Base-by-base conservation (phyloP, 2,329 filamentous ascomycete species). In the Atkinsonella hypoxylon region DNA sequence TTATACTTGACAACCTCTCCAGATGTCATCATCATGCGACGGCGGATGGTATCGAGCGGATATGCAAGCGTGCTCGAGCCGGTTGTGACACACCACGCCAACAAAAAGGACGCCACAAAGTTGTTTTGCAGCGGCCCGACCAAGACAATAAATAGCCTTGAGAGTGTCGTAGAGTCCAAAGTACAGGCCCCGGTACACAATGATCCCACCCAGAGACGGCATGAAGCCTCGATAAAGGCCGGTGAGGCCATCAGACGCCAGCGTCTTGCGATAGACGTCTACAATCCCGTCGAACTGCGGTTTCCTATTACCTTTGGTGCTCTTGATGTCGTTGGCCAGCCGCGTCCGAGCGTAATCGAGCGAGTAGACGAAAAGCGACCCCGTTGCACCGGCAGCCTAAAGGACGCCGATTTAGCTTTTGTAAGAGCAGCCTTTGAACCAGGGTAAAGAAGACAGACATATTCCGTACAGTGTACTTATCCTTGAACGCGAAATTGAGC, bases 141-240 rank as follows among this genome's bases (percentile, higher is more conserved):
- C 61, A 98, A 89, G 75, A 97, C 74, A 70, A 97, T 88, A 65
- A 70, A 97, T 88, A 65, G 93, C 93, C 89, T 98, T 98, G 83
- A 98, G 85, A 66, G 93, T 98, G 80, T 98, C 93, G 89, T 98
- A 98, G 86, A 98, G 86, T 73, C 93, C 93, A 87, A 98, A 98
- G 89, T 98, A 98, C 67, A 98, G 89, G 96, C 93, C 93, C 89
- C 93, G 93, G 88, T 98, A 98, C 78, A 98, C 93, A 68, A 98
- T 76, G 75, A 98, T 98, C 85, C 93, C 93, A 75, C 86, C 82
- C 69, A 98, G 93, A 70, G 93, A 98, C 73, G 93, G 93, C 82
- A 89, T 89, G 87, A 98, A 98, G 82, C 93, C 93, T 95, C 93
- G 93, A 89, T 98, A 98, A 70, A 98, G 89, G 94, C 93, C 93